phyloP scores from a whole-genome alignment of 768 basidiomycete species.

The Podaxis sp. region DNA sequence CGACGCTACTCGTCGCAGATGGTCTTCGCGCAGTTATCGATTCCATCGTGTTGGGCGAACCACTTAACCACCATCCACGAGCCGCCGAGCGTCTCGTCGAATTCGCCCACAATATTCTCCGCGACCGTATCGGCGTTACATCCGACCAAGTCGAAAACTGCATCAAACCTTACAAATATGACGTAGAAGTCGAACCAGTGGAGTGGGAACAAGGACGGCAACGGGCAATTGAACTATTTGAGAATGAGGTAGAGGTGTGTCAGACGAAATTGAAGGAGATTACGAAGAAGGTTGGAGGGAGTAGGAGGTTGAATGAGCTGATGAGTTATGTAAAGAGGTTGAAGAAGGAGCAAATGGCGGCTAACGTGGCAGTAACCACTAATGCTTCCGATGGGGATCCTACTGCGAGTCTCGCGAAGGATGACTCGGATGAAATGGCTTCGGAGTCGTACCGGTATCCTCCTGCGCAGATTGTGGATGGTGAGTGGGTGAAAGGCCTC shows the following conservation, averaged over 20 bases:
- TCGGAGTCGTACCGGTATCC: conserved; percentile 87
- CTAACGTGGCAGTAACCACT: conserved; percentile 45
- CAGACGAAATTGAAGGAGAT: conserved; percentile 88
- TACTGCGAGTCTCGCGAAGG: conserved; percentile 31
- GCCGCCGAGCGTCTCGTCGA: conserved; percentile 88
- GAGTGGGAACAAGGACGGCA: conserved; percentile 91
- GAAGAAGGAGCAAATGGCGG: conserved; percentile 68
- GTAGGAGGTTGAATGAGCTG: conserved; percentile 71
- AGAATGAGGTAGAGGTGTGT: conserved; percentile 82
- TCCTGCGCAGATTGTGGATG: conserved; percentile 91
- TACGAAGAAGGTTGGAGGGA: conserved; percentile 83
- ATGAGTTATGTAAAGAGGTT: conserved; percentile 78
- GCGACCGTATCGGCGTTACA: conserved; percentile 92
- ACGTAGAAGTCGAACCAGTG: conserved; percentile 88
- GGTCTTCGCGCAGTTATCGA: conserved; percentile 89
- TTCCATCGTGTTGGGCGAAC: conserved; percentile 83
- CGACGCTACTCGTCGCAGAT: conserved; percentile 92
- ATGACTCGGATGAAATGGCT: conserved; percentile 39
- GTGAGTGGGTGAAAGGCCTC: conserved; percentile 43
- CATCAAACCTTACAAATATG: conserved; percentile 99
- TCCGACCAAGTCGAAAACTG: conserved; percentile 99
- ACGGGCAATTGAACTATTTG: conserved; percentile 74
- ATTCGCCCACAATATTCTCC: conserved; percentile 89
- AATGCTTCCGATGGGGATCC: background rate
- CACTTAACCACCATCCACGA: conserved; percentile 87